phyloP scores from a whole-genome alignment of 1,139 yeast species.

The Hyphopichia wangnamkhiaoensis region DNA sequence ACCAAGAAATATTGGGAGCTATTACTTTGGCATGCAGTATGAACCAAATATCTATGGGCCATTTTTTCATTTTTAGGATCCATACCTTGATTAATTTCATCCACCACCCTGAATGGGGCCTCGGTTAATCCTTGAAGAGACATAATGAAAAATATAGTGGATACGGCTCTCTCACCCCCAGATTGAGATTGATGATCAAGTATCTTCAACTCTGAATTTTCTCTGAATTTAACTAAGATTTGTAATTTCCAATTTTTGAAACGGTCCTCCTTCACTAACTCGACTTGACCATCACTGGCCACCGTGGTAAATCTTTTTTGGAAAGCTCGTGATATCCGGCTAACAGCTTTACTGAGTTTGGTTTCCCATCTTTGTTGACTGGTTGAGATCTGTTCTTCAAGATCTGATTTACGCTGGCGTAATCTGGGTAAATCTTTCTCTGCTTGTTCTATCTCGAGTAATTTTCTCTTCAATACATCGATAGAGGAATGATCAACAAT shows the following conservation, averaged over 20 bases:
- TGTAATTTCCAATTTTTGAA: conserved; percentile 82
- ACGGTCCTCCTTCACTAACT: conserved; percentile 52
- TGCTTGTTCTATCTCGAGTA: conserved; percentile 30
- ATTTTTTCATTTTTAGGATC: conserved; percentile 89
- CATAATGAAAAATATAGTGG: conserved; percentile 88
- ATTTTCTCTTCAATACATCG: conserved; percentile 30
- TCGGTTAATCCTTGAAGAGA: conserved; percentile 87
- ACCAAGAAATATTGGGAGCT: conserved; percentile 83
- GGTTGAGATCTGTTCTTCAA: conserved; percentile 36
- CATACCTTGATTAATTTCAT: conserved; percentile 99
- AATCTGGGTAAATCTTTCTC: conserved; percentile 37
- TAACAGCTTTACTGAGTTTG: conserved; percentile 50
- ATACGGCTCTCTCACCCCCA: conserved; percentile 97
- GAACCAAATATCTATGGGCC: conserved; percentile 85
- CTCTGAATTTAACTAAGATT: conserved; percentile 83
- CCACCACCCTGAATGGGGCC: conserved; percentile 94
- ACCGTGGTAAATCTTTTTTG: conserved; percentile 66
- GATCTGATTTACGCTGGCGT: conserved; percentile 21
- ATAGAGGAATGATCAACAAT: conserved; percentile 43
- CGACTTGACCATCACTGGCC: conserved; percentile 84
- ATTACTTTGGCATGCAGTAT: conserved; percentile 68
- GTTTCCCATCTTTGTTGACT: conserved; percentile 59
- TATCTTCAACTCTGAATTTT: conserved; percentile 64
- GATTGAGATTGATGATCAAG: conserved; percentile 88
- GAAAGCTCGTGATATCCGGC: conserved; percentile 61